Percentiles rank a stretch among this genome's conserved stretches.
These are phyloP conservation scores for Arabidopsis hybrid DNA, from an alignment of 441 rosid species.

Conservation along the genomic window DNA sequence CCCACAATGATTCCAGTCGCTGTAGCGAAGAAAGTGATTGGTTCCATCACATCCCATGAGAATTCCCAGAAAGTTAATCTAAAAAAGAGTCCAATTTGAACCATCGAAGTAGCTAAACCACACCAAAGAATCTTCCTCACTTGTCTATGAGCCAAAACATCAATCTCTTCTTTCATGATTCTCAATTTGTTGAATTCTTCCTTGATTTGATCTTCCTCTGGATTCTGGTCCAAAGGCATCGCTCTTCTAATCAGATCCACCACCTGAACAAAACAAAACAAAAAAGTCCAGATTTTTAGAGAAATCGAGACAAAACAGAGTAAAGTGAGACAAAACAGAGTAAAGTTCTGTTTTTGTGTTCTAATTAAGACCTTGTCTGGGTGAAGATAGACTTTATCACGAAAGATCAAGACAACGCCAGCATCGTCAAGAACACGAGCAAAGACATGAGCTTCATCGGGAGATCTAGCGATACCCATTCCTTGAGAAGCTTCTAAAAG, in stretches of 20 bases:
- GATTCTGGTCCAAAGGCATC: conserved; percentile 66
- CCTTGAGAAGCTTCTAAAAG: conserved; percentile 66
- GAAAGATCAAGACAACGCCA: conserved; percentile 84
- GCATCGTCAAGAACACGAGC: conserved; percentile 90
- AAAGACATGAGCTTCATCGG: conserved; percentile 72
- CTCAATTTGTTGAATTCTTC: conserved; percentile 67
- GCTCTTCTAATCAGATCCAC: conserved; percentile 86
- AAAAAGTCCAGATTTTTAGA: neutral
- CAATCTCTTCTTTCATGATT: conserved; percentile 77
- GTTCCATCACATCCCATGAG: conserved; percentile 98
- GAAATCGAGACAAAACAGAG: neutral
- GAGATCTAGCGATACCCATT: conserved; percentile 77
- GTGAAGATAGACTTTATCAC: conserved; percentile 86
- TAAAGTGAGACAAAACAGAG: neutral
- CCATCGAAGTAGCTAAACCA: conserved; percentile 62
- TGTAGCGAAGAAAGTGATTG: conserved; percentile 78
- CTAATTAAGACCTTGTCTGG: conserved; percentile 75
- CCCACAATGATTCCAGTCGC: conserved; percentile 73
- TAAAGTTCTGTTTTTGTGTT: neutral
- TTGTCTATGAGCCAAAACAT: conserved; percentile 78
- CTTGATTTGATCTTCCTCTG: conserved; percentile 72
- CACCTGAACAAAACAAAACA: conserved; percentile 50
- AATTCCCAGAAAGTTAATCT: conserved; percentile 93
- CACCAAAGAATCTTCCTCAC: conserved; percentile 75
- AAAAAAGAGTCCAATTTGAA: conserved; percentile 70